A percentile compares a stretch with the other conserved stretches of the same genome.
phyloP scores from a whole-genome alignment of 2,329 filamentous ascomycete species.

The Colletotrichum eremochloae region DNA sequence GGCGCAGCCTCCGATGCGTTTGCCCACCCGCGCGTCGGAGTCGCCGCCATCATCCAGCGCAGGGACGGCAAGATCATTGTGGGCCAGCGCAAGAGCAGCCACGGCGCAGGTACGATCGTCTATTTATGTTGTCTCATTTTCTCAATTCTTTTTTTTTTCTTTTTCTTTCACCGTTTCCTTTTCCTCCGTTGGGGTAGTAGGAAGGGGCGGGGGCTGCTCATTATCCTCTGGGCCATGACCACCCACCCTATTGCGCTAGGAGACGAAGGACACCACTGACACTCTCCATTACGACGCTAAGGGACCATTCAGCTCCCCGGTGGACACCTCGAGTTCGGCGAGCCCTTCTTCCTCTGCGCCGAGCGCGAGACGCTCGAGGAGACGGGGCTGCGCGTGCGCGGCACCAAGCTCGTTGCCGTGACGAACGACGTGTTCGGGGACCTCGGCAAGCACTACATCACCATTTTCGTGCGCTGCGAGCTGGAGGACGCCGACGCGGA shows the following conservation, averaged over 20 bases:
- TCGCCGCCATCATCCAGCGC: slow-evolving; percentile 61
- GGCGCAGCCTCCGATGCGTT: neutral
- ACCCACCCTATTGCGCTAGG: no score
- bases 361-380: slow-evolving; percentile 78
- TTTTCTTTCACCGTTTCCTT: neutral
- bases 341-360: slow-evolving; percentile 73
- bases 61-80: slow-evolving; percentile 59
- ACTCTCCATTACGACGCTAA: slow-evolving; percentile 43
- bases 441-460: slow-evolving; percentile 80
- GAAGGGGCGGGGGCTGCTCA: no score
- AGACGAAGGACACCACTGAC: neutral
- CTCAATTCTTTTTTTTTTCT: neutral
- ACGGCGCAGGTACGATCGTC: slow-evolving; percentile 59
- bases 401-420: slow-evolving; percentile 67
- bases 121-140: no score
- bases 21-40: slow-evolving; percentile 59
- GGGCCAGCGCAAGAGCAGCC: slow-evolving; percentile 62
- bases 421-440: slow-evolving; percentile 76
- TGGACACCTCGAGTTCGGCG: slow-evolving; percentile 80
- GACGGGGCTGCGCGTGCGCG: slow-evolving; percentile 71
- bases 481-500: slow-evolving; percentile 61
- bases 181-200: no score
- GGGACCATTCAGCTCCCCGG: slow-evolving; percentile 78
- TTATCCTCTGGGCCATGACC: no score
- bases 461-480: slow-evolving; percentile 73